Evolutionary conservation across 1,139 yeast genomes (phyloP).

Genomic region (Zygoascus meyerae): DNA sequence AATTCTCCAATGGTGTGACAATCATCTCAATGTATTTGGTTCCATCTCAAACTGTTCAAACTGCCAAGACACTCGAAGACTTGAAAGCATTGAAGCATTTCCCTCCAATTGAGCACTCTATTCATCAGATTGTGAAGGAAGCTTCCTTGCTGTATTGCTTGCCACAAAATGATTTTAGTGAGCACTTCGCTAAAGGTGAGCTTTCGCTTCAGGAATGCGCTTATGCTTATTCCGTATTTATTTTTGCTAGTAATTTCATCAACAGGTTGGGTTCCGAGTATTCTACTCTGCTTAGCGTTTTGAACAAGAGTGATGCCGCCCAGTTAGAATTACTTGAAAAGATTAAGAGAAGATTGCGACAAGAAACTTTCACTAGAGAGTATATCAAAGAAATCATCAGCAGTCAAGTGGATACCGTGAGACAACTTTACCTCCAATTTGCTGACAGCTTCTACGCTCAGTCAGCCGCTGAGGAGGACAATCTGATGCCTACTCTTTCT

Average conservation of each 20-base stretch:
- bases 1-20: constrained; percentile 83
- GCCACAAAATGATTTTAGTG: constrained; percentile 79
- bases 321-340: constrained; percentile 69
- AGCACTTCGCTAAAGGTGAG: constrained; percentile 65
- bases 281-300: constrained; percentile 56
- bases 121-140: constrained; percentile 89
- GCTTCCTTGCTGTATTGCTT: constrained; percentile 88
- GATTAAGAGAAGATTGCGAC: constrained; percentile 82
- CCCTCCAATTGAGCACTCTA: constrained; percentile 60
- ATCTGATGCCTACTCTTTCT: constrained; percentile 64
- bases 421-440: constrained; percentile 84
- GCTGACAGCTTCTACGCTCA: constrained; percentile 85
- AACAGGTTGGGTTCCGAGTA: constrained; percentile 93
- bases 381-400: constrained; percentile 75
- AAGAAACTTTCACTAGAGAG: constrained; percentile 88
- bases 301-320: constrained; percentile 57
- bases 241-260: constrained; percentile 88
- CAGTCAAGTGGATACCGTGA: constrained; percentile 63
- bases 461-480: constrained; percentile 49
- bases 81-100: constrained; percentile 33
- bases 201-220: constrained; percentile 90
- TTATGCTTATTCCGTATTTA: constrained; percentile 90
- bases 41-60: constrained; percentile 42
- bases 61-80: constrained; percentile 33
- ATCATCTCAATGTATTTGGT: constrained; percentile 81